Base-by-base conservation (phyloP, 306 rosid genomes). In the Abrus pulchellus region DNA sequence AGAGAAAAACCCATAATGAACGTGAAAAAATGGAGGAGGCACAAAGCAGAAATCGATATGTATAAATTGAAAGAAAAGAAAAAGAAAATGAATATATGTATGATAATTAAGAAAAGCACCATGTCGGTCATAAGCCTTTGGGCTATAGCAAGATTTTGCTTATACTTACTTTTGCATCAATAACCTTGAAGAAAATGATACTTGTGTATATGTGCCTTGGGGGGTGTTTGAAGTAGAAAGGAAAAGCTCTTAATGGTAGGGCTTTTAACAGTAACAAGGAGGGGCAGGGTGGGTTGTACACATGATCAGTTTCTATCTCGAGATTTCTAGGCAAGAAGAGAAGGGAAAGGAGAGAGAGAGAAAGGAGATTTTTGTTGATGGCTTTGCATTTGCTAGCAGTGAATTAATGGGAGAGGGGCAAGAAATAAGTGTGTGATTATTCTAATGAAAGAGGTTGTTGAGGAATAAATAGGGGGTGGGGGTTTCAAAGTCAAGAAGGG, bases 401-500 rank as follows among this genome's bases (percentile, higher is more conserved):
- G 82, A 81, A 83, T 82, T 84, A 84, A 89, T 85, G 83, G 79
- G 76, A 36, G 43, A 3, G 52, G 57, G 68, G 47, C 68, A 63
- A 75, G 89, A 80, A 83, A 81, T 75, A 80, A 82, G 85, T 71
- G 82, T 41, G 53, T 83, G 91, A 90, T 87, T 90, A 90, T 91
- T 91, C 83, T 91, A 88, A 89, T 87, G 86, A 83, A 63, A 84
- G 83, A 80, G 93, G 93, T 90, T 83, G 94, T 89, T 93, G 98
- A 67, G 82, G 87, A 94, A 54, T 87, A 91, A 91, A 92, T 87
- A 79, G 32, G 9, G 76, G 81, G 72, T 56, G 81, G 78, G 75
- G 83, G 85, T 87, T 92, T 85, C 82, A 89, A 94, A 90, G 92
- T 90, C 90, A 86, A 88, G 80, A 72, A 75, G 59, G 43, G 63